Evolutionary conservation across 805 yeast genomes (phyloP), one percentile per base, ranked within the genome.

Genomic region (Gaillardinia entomophila): DNA sequence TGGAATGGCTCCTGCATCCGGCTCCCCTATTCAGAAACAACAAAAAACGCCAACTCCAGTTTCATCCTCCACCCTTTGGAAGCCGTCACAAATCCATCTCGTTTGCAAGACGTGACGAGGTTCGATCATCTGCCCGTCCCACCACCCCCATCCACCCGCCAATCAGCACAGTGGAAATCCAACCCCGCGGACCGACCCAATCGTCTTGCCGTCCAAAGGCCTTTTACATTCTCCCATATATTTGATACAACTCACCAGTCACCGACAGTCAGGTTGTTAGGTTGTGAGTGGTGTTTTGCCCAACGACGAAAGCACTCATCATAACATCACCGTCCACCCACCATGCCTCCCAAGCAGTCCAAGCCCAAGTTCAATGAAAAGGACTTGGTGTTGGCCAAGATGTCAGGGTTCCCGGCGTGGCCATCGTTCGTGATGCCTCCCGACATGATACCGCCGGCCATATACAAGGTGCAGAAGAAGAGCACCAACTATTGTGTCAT

Each of bases 351-450:
- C 19, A 61, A 51, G 33, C 59, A 46, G 31, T 29, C 36, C 29
- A 33, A 37, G 35, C 35, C 32, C 20, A 37, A 41, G 23, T 53
- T 56, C 31, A 45, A 47, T 26, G 58, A 67, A 11, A 55, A 56
- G 32, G 66, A 60, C 31, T 45, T 62, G 46, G 75, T 71, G 6
- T 51, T 67, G 35, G 67, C 73, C 30, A 68, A 66, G 37, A 60
- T 67, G 64, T 56, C 60, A 12, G 60, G 67, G 13, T 70, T 54
- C 42, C 68, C 71, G 1, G 62, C 66, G 12, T 71, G 77, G 77
- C 77, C 77, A 6, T 65, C 72, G 11, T 63, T 68, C 30, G 63
- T 71, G 32, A 60, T 59, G 65, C 72, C 74, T 2, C 40, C 44
- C 14, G 52, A 50, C 23, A 46, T 60, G 44, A 56, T 64, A 12